These are phyloP conservation scores for Dryas integrifolia DNA, from an alignment of 331 rosid genomes.

Conservation along the genomic window DNA sequence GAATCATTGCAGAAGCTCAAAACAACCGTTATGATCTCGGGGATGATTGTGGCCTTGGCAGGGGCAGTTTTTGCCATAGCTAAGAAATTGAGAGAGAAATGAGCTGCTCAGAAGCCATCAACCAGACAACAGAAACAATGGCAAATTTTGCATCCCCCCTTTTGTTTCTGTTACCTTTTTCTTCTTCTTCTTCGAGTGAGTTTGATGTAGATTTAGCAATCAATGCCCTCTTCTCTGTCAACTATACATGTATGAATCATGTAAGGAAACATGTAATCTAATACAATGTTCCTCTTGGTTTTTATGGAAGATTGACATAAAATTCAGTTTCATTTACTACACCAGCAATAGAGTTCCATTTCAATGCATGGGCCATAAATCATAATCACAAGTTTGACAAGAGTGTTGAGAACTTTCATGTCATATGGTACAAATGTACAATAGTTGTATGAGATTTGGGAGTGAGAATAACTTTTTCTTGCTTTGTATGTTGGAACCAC, in stretches of 20 bases:
- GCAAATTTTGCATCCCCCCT: conserved; percentile 10
- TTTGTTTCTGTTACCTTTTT: conserved; percentile 1
- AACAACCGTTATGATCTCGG: conserved; percentile 49
- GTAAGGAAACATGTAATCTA: conserved; percentile 15
- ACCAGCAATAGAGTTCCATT: too few relatives aligned
- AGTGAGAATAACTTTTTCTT: too few relatives aligned
- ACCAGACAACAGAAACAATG: conserved; percentile 7
- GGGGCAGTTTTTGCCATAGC: conserved; percentile 54
- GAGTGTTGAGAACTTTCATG: too few relatives aligned
- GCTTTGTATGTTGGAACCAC: too few relatives aligned
- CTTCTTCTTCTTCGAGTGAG: not conserved
- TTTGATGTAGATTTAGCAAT: not conserved
- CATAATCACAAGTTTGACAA: too few relatives aligned
- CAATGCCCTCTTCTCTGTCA: not conserved
- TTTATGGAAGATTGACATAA: conserved; percentile 4
- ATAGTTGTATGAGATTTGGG: too few relatives aligned
- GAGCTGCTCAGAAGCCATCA: not conserved
- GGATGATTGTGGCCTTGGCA: conserved; percentile 46
- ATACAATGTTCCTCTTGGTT: conserved; percentile 5
- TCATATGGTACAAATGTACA: too few relatives aligned
- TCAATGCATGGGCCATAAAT: too few relatives aligned
- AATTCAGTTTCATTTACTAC: not conserved
- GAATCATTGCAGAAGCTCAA: conserved; percentile 45
- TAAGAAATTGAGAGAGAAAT: conserved; percentile 58
- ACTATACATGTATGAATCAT: not conserved